Base-by-base conservation (phyloP, 2,329 filamentous ascomycete genomes). In the Epicoccum nigrum region DNA sequence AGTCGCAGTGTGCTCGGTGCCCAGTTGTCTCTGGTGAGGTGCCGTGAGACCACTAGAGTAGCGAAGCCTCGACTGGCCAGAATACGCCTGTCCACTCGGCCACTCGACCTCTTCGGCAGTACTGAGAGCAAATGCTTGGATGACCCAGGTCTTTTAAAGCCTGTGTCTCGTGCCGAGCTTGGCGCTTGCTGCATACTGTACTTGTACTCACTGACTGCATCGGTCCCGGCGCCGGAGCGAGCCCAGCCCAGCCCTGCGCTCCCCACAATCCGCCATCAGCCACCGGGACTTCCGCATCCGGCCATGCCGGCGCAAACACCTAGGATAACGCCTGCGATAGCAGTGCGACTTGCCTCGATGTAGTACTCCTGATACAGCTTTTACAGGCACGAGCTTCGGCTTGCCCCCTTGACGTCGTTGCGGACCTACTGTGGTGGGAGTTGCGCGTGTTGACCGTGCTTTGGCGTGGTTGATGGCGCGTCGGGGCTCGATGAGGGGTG, bases 181-280 rank as follows among this genome's bases (percentile, higher is more conserved):
- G 23, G 19, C n/a, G 7, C 7, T 12, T 33, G 19, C 23, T 30
- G n/a, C n/a, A n/a, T n/a, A n/a, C n/a, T n/a, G n/a, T n/a, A n/a
- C n/a, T n/a, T n/a, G n/a, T 13, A 30, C 28, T 4, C 13, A 4
- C 28, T 30, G 11, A 13, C 12, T 44, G 30, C 5, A 28, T 49
- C 51, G 45, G 51, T 35, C 44, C 28, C 45, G 51, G 51, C 51
- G 51, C 51, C 51, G 51, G 51, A 48, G 51, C 51, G 51, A 54
- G 40, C 19, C 42, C 25, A 21, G 16, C 38, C 11, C 9, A n/a
- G 21, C 45, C 37, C 21, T 16, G 35, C 15, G 19, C 19, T 19
- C 27, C 39, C 27, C 15, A 17, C 21, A 28, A 25, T 8, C 47
- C 30, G 41, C 33, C 45, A 45, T 45, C 34, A 48, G 31, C 44